phyloP scores from a whole-genome alignment of 129 eudicot genomes.

The Pseudognaphalium luteoalbum region DNA sequence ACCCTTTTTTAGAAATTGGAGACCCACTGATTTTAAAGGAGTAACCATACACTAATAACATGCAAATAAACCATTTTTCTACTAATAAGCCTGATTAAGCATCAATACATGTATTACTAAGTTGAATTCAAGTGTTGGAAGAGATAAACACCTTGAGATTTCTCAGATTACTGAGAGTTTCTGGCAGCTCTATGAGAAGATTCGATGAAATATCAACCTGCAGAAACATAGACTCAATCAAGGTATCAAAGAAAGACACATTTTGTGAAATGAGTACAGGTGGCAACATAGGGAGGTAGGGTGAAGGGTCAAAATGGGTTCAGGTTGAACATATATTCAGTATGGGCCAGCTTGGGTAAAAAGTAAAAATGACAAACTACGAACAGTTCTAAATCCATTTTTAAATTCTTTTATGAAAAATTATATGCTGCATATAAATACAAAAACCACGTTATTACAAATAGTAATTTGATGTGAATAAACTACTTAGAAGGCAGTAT shows the following conservation, averaged over 20 bases:
- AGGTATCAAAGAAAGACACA: constrained; percentile 14
- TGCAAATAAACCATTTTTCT: background rate
- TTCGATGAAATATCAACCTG: constrained; percentile 92
- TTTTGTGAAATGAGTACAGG: background rate
- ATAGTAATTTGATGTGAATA: background rate
- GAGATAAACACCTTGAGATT: constrained; percentile 60
- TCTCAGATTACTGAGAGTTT: constrained; percentile 56
- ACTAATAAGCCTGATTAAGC: background rate
- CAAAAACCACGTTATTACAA: background rate
- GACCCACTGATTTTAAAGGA: background rate
- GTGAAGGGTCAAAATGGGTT: background rate
- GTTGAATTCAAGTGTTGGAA: background rate
- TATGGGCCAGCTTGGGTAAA: background rate
- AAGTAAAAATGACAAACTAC: background rate
- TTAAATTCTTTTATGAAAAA: background rate
- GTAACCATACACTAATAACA: background rate
- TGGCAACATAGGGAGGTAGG: background rate
- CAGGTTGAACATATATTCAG: background rate
- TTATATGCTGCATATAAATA: background rate
- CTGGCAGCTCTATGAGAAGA: constrained; percentile 81
- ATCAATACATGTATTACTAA: background rate
- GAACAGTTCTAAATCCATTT: background rate
- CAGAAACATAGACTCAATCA: constrained; percentile 32
- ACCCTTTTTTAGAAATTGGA: too few species aligned
- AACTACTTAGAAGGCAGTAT: background rate